Evolutionary conservation across 495 filamentous ascomycete genomes (phyloP).

Genomic region (Sabuloglossum arenarium): DNA sequence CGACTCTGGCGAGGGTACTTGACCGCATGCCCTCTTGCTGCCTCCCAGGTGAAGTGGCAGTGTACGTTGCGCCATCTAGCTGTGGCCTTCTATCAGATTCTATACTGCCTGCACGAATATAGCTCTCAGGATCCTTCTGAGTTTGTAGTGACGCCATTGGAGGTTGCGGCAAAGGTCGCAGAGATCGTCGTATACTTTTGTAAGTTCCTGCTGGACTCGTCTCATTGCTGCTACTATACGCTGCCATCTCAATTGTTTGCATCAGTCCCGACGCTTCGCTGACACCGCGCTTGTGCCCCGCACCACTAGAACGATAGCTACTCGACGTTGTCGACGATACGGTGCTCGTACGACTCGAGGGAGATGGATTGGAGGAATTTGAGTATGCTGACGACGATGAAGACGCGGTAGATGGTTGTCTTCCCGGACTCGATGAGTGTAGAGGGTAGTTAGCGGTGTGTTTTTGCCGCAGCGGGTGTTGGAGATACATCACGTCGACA

Average conservation of each 20-base stretch:
- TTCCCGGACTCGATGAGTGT: constrained; percentile 30
- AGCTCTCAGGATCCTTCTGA: not conserved
- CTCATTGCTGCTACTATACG: constrained; percentile 6
- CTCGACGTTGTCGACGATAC: constrained; percentile 59
- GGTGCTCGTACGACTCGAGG: constrained; percentile 53
- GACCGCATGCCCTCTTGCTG: constrained; percentile 17
- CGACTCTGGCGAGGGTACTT: constrained; percentile 19
- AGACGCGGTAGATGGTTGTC: constrained; percentile 61
- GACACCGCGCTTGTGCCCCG: constrained; percentile 53
- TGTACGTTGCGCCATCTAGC: constrained; percentile 12
- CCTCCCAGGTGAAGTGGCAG: constrained; percentile 14
- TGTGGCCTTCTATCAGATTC: not conserved
- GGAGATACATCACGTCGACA: constrained; percentile 1
- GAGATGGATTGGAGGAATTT: constrained; percentile 38
- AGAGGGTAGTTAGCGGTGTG: not conserved
- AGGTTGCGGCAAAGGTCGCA: constrained; percentile 54
- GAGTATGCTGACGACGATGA: constrained; percentile 64
- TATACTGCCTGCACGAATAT: not conserved
- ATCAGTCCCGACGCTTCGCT: constrained; percentile 32
- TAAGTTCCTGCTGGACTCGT: constrained; percentile 36
- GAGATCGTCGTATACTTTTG: constrained; percentile 49
- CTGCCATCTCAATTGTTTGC: not conserved
- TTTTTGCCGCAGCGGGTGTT: constrained; percentile 4
- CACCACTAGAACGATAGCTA: constrained; percentile 22
- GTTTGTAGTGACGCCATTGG: constrained; percentile 17